Conservation (phyloP, 2,329 filamentous ascomycete species). For the Cladophialophora psammophila region DNA sequence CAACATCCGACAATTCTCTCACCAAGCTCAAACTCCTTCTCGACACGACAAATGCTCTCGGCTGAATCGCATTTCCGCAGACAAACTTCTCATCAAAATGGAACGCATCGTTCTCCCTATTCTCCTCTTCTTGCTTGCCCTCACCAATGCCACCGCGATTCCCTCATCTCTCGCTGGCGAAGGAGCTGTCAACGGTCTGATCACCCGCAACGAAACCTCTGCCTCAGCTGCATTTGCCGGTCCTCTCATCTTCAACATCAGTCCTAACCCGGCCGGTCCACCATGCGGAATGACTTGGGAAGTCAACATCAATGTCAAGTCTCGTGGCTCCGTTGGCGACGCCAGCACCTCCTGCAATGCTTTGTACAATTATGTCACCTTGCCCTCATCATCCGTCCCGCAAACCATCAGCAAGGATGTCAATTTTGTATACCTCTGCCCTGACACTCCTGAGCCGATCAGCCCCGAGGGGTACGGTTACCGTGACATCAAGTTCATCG, state of each 20-base stretch:
- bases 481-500: conserved; percentile 18
- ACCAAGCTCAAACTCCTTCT: background rate
- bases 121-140: background rate
- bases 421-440: conserved; percentile 20
- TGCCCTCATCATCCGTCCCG: conserved; percentile 1
- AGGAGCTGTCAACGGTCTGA: background rate
- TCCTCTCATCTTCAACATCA: conserved; percentile 8
- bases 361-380: conserved; percentile 12
- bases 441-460: background rate
- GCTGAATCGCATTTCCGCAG: background rate
- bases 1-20: background rate
- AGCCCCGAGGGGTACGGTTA: conserved; percentile 7
- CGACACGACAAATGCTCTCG: background rate
- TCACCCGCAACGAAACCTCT: background rate
- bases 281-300: conserved; percentile 17
- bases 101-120: background rate
- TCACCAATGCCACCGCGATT: conserved; percentile 3
- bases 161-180: background rate
- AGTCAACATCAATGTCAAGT: conserved; percentile 12
- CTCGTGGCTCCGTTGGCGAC: background rate
- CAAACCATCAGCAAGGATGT: conserved; percentile 4
- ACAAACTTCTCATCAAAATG: background rate
- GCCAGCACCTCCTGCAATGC: conserved; percentile 13
- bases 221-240: background rate
- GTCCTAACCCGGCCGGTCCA: conserved; percentile 8